Conservation (phyloP, 495 filamentous ascomycete genomes). For the Pyrenopolyporus hunteri region DNA sequence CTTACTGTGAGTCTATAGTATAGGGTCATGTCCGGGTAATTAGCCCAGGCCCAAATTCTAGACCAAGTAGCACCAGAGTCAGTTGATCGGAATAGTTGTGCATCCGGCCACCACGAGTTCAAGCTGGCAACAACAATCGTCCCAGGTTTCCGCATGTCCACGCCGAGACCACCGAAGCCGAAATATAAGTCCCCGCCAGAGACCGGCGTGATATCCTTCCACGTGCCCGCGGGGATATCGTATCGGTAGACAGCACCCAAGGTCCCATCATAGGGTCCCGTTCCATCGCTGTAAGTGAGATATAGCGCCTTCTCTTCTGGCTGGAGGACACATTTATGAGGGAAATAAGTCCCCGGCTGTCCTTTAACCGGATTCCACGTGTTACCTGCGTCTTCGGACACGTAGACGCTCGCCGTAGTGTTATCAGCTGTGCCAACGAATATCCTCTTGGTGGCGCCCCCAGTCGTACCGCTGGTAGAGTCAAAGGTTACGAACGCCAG, state of each 20-base stretch:
- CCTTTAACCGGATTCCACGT: conserved; percentile 58
- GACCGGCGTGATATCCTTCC: conserved; percentile 62
- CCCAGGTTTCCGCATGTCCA: conserved; percentile 61
- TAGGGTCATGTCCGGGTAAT: conserved; percentile 53
- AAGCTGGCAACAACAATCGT: conserved; percentile 61
- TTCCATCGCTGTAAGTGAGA: conserved; percentile 61
- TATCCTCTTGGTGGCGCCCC: conserved; percentile 61
- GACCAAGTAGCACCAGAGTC: conserved; percentile 62
- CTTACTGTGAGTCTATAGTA: conserved; percentile 54
- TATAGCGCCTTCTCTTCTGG: conserved; percentile 61
- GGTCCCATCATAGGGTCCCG: conserved; percentile 62
- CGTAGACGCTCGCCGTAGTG: conserved; percentile 57
- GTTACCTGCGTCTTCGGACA: conserved; percentile 59
- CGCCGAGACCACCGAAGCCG: conserved; percentile 62
- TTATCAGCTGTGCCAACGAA: conserved; percentile 64
- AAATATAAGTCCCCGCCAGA: conserved; percentile 50
- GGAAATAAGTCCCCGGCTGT: conserved; percentile 58
- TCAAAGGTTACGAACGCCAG: conserved; percentile 63
- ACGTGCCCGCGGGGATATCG: conserved; percentile 54
- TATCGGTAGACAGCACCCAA: conserved; percentile 59
- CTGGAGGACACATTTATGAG: conserved; percentile 62
- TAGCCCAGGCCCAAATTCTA: conserved; percentile 57
- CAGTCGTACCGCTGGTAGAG: conserved; percentile 52
- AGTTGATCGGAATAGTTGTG: conserved; percentile 58
- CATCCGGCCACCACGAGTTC: conserved; percentile 67